These are phyloP conservation scores for Suillus subaureus DNA, from an alignment of 768 basidiomycete genomes.

Conservation along the genomic window DNA sequence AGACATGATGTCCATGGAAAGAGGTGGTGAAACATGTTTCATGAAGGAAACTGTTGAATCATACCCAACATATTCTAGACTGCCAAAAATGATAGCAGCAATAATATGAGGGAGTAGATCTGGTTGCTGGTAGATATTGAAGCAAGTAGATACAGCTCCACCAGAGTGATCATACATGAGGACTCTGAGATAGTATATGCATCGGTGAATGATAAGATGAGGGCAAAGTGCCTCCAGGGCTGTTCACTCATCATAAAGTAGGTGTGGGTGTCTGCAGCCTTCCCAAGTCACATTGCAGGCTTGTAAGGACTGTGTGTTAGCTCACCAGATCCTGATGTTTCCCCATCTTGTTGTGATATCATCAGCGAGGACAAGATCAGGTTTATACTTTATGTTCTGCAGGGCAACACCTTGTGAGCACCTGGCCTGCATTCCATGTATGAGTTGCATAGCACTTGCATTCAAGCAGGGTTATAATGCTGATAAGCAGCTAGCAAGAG, in stretches of 20 bases:
- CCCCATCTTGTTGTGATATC: background rate
- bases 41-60: background rate
- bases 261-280: no score
- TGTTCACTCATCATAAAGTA: no score
- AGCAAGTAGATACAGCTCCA: background rate
- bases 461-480: rapidly evolving
- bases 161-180: background rate
- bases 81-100: background rate
- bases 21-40: no score
- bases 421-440: background rate
- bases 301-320: background rate
- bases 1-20: background rate
- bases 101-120: background rate
- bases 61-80: background rate
- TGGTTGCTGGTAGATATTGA: background rate
- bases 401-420: background rate
- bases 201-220: no score
- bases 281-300: background rate
- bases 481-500: background rate
- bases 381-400: background rate
- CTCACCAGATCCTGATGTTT: background rate
- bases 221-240: no score
- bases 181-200: background rate
- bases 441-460: background rate
- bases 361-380: background rate